Percentiles rank a stretch among this genome's conserved stretches.
Evolutionary conservation across 169 alveolate genomes (phyloP).

Genomic region (Plasmodium reichenowi): DNA sequence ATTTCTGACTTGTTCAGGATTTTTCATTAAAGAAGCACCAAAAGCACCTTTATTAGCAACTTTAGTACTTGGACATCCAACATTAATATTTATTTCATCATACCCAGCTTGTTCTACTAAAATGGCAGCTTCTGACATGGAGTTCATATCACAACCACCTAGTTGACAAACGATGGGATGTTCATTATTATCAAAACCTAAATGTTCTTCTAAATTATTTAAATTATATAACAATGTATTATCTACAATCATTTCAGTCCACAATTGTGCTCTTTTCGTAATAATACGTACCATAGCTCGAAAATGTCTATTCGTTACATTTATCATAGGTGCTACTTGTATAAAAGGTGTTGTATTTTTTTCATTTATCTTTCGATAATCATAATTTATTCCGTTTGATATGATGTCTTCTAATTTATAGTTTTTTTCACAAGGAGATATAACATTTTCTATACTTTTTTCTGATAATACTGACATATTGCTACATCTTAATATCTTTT

Average conservation of each 20-base stretch:
- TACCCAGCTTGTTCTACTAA: slow-evolving; percentile 92
- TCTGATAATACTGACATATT: slow-evolving; percentile 26
- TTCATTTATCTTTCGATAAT: slow-evolving; percentile 12
- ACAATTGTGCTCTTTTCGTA: slow-evolving; percentile 89
- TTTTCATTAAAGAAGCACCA: slow-evolving; percentile 97
- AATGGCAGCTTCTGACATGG: slow-evolving; percentile 91
- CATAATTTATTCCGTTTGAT: not conserved
- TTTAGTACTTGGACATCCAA: slow-evolving; percentile 94
- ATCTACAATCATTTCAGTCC: slow-evolving; percentile 95
- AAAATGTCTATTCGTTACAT: slow-evolving; percentile 92
- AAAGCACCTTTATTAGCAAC: slow-evolving; percentile 93
- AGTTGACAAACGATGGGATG: slow-evolving; percentile 93
- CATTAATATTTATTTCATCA: slow-evolving; percentile 95
- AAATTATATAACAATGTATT: slow-evolving; percentile 87
- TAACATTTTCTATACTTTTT: slow-evolving; percentile 21
- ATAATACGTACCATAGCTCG: slow-evolving; percentile 87
- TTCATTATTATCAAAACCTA: slow-evolving; percentile 84
- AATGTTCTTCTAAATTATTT: slow-evolving; percentile 42
- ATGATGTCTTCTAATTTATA: slow-evolving; percentile 52
- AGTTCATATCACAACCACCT: slow-evolving; percentile 95
- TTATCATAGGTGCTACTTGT: slow-evolving; percentile 97
- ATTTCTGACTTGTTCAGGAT: slow-evolving; percentile 92
- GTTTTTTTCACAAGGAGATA: slow-evolving; percentile 11
- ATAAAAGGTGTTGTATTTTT: slow-evolving; percentile 76
- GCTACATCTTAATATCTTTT: not conserved